These are phyloP conservation scores for Dendrocalamus latiflorus DNA, from an alignment of 202 grass and related monocot genomes.

Conservation along the genomic window DNA sequence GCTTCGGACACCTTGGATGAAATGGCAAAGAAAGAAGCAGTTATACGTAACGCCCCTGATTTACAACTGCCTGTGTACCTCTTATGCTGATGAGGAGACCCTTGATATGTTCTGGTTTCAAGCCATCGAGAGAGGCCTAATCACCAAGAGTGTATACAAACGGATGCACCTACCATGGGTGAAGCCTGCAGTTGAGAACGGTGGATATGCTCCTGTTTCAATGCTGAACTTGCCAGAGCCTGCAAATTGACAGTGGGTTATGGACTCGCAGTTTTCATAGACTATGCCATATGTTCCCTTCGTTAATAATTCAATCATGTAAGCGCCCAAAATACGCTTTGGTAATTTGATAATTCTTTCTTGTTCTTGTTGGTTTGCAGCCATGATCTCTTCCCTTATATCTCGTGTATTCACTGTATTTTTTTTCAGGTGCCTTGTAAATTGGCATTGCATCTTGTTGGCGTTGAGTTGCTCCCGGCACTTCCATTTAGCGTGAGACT, in stretches of 20 bases:
- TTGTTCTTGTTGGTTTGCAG: not conserved
- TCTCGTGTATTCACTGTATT: not conserved
- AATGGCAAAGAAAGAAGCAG: constrained; percentile 61
- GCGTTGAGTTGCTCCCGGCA: not conserved
- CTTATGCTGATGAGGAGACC: constrained; percentile 48
- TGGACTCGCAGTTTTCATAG: not conserved
- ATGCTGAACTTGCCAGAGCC: not conserved
- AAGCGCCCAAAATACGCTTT: not conserved
- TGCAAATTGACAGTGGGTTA: not conserved
- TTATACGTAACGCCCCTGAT: constrained; percentile 47
- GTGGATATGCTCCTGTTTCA: not conserved
- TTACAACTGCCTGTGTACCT: constrained; percentile 57
- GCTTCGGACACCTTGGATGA: constrained; percentile 44
- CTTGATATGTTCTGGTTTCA: constrained; percentile 60
- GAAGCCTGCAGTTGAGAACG: constrained; percentile 6
- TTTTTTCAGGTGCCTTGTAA: not conserved
- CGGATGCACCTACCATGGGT: constrained; percentile 39
- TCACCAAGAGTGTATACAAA: constrained; percentile 47
- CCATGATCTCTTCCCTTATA: not conserved
- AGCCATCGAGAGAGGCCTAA: constrained; percentile 60
- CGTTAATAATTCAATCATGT: not conserved
- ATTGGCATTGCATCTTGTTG: not conserved
- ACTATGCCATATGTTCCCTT: not conserved
- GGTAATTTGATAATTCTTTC: not conserved
- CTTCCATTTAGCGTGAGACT: not conserved